Evolutionary conservation across 257 asterid genomes (phyloP).

Genomic region (Scutellaria barbata): DNA sequence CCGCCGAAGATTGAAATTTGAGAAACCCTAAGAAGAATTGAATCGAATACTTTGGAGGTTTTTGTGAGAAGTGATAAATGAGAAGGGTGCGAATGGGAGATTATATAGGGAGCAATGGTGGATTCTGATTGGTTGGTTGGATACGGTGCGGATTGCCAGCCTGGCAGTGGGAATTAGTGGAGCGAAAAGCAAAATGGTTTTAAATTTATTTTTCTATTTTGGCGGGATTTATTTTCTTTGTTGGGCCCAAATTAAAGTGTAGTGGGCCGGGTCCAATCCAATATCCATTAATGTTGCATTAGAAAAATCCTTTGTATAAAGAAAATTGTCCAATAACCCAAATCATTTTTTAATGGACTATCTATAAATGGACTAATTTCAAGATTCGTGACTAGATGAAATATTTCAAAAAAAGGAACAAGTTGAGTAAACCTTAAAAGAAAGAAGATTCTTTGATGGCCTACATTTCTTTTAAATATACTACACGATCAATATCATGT

Average conservation of each 20-base stretch:
- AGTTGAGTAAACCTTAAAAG: no score
- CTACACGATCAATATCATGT: no score
- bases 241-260: slow-evolving; percentile 2
- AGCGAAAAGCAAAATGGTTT: slow-evolving; percentile 22
- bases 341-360: no score
- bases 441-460: no score
- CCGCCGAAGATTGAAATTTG: background rate
- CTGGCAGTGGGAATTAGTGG: slow-evolving; percentile 36
- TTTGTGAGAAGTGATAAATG: background rate
- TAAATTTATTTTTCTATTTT: slow-evolving; percentile 14
- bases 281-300: background rate
- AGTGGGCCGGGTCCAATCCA: slow-evolving; percentile 31
- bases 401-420: no score
- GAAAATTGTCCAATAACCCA: no score
- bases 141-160: slow-evolving; percentile 48
- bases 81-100: background rate
- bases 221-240: slow-evolving; percentile 34
- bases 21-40: slow-evolving; percentile 36
- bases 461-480: no score
- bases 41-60: background rate
- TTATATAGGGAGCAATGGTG: slow-evolving; percentile 29
- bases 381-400: no score
- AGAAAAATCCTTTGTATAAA: no score
- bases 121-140: slow-evolving; percentile 45
- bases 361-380: no score